Conservation (phyloP, 768 basidiomycete genomes). For the Mycena galericulata region DNA sequence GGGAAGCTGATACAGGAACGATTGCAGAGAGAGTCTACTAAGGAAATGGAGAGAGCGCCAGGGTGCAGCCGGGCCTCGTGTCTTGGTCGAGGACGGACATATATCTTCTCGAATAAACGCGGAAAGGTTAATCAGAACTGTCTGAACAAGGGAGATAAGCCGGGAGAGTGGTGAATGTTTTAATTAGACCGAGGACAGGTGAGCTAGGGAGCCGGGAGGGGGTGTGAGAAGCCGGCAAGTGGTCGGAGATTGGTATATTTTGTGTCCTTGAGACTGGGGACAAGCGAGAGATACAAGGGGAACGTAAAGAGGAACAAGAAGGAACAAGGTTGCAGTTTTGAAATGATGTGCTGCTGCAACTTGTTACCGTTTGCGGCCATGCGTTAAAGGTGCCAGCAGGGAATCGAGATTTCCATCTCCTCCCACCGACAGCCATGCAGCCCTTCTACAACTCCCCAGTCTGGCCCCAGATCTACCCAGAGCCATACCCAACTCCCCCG, state of each 20-base stretch:
- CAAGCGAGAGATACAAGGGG: not conserved
- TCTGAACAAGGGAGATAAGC: not conserved
- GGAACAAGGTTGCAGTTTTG: slow-evolving; percentile 15
- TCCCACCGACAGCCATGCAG: slow-evolving; percentile 14
- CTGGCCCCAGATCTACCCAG: not conserved
- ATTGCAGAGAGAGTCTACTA: too few relatives aligned
- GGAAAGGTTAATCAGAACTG: slow-evolving; percentile 19
- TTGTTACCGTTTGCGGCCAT: too few relatives aligned
- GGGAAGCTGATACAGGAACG: too few relatives aligned
- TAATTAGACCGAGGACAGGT: not conserved
- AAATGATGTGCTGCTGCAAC: too few relatives aligned
- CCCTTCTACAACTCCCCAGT: not conserved
- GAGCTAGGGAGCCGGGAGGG: too few relatives aligned
- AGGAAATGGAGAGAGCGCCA: too few relatives aligned
- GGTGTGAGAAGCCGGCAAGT: too few relatives aligned
- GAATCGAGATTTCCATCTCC: too few relatives aligned
- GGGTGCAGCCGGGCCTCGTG: slow-evolving; percentile 35
- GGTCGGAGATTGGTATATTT: too few relatives aligned
- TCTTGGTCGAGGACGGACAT: not conserved
- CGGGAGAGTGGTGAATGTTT: not conserved
- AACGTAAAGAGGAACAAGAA: slow-evolving; percentile 12
- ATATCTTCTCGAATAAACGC: slow-evolving; percentile 14
- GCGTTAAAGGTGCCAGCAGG: too few relatives aligned
- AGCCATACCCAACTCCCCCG: not conserved
- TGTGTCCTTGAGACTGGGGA: too few relatives aligned